A percentile compares a stretch with the other conserved stretches of the same genome.
These are phyloP conservation scores for Myxozyma nipponensis DNA, from an alignment of 805 yeast species.

Conservation along the genomic window DNA sequence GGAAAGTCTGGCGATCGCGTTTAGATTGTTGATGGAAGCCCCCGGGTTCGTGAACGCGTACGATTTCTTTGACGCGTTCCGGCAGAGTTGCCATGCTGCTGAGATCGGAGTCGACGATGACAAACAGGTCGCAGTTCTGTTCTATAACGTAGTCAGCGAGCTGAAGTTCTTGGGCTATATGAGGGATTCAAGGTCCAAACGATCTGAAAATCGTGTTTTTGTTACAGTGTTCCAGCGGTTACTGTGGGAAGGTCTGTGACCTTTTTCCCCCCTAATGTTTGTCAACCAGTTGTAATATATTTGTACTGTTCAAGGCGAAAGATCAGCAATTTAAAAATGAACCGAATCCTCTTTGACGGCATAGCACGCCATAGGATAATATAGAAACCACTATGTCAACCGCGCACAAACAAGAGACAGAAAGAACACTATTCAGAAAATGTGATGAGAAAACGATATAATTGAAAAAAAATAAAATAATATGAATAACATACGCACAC, in stretches of 20 bases:
- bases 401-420: too few species aligned
- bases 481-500: too few species aligned
- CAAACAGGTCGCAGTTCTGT: constrained; percentile 13
- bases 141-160: constrained; percentile 20
- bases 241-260: constrained; percentile 25
- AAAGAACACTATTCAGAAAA: too few species aligned
- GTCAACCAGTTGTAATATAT: too few species aligned
- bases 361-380: too few species aligned
- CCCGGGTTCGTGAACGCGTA: constrained; percentile 19
- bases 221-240: constrained; percentile 18
- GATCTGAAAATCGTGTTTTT: background rate
- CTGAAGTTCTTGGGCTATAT: constrained; percentile 23
- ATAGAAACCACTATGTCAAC: too few species aligned
- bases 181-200: constrained; percentile 5
- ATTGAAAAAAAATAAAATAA: too few species aligned
- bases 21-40: constrained; percentile 23
- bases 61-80: constrained; percentile 27
- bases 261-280: too few species aligned
- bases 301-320: too few species aligned
- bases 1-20: constrained; percentile 6
- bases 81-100: background rate
- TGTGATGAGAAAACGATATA: too few species aligned
- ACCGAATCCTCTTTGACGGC: too few species aligned
- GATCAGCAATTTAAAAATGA: too few species aligned
- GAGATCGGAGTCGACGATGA: background rate